These are phyloP conservation scores for Sporothrix brasiliensis DNA, from an alignment of 2,329 filamentous ascomycete genomes.

Conservation along the genomic window DNA sequence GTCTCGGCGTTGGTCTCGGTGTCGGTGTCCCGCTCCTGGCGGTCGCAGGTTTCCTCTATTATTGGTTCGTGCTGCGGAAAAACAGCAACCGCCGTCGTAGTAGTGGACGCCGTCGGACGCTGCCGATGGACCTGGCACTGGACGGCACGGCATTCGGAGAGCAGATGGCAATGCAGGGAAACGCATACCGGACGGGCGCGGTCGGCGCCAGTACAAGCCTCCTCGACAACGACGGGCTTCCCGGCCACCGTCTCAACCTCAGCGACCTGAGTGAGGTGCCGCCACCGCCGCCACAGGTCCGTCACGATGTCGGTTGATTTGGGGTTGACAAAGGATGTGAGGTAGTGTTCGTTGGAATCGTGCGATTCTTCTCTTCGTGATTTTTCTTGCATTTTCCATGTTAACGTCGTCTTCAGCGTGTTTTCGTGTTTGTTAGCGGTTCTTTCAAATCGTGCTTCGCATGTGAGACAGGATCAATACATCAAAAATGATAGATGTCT, in stretches of 20 bases:
- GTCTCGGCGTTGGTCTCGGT: slow-evolving; percentile 29
- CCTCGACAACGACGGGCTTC: background rate
- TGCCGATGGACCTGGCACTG: slow-evolving; percentile 22
- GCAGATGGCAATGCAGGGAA: slow-evolving; percentile 23
- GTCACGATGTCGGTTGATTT: background rate
- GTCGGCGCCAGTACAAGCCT: background rate
- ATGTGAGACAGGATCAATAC: background rate
- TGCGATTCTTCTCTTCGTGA: background rate
- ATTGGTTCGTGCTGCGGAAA: slow-evolving; percentile 4
- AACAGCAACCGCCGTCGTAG: background rate
- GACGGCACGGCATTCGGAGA: slow-evolving; percentile 27
- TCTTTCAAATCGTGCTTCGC: background rate
- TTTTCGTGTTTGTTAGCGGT: background rate
- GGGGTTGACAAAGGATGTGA: background rate
- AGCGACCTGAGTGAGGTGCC: slow-evolving; percentile 15
- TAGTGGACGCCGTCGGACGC: background rate
- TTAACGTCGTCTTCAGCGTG: background rate
- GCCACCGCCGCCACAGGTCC: slow-evolving; percentile 19
- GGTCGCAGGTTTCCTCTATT: slow-evolving; percentile 1
- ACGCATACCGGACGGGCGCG: background rate
- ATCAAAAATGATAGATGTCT: background rate
- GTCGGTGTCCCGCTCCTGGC: slow-evolving; percentile 22
- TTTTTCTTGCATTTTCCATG: background rate
- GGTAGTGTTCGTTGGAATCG: background rate
- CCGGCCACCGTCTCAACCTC: background rate